Conservation (phyloP, 2,329 filamentous ascomycete genomes). For the Alternaria angustiovoidea region DNA sequence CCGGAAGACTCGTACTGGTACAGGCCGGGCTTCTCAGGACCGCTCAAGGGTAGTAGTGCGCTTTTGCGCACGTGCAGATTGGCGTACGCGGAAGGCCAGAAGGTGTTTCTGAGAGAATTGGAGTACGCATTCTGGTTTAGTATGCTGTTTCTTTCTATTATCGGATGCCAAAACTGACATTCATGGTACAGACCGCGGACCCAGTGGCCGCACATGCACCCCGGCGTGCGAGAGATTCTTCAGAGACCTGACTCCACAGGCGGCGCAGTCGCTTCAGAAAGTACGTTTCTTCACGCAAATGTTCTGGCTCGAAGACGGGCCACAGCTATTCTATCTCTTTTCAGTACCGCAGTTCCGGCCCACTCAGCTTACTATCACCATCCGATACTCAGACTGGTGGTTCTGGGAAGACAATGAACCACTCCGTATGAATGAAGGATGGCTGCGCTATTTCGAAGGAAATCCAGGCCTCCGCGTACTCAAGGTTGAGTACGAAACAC, state of each 20-base stretch:
- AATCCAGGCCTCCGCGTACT: constrained; percentile 9
- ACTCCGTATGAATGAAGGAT: constrained; percentile 50
- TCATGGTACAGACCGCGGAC: constrained; percentile 12
- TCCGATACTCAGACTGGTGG: constrained; percentile 62
- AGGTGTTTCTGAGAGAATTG: constrained; percentile 14
- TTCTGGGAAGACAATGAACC: constrained; percentile 97
- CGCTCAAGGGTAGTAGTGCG: constrained; percentile 13
- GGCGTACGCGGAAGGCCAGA: constrained; percentile 15
- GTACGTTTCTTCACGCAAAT: constrained; percentile 21
- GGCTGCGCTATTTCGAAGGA: constrained; percentile 11
- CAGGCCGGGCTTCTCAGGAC: constrained; percentile 14
- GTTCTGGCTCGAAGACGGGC: constrained; percentile 17
- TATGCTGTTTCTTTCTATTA: background rate
- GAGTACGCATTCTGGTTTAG: constrained; percentile 20
- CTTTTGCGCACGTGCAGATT: constrained; percentile 17
- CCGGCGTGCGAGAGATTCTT: constrained; percentile 10
- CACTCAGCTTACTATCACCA: constrained; percentile 53
- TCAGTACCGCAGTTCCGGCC: constrained; percentile 11
- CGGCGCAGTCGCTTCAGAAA: constrained; percentile 10
- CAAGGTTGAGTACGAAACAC: constrained; percentile 24
- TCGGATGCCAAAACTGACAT: background rate
- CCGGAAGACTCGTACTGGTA: constrained; percentile 19
- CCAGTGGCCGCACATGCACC: constrained; percentile 7
- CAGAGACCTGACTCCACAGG: constrained; percentile 1
- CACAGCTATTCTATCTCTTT: background rate